phyloP scores from a whole-genome alignment of 768 basidiomycete species.

The Psilocybe azurescens region DNA sequence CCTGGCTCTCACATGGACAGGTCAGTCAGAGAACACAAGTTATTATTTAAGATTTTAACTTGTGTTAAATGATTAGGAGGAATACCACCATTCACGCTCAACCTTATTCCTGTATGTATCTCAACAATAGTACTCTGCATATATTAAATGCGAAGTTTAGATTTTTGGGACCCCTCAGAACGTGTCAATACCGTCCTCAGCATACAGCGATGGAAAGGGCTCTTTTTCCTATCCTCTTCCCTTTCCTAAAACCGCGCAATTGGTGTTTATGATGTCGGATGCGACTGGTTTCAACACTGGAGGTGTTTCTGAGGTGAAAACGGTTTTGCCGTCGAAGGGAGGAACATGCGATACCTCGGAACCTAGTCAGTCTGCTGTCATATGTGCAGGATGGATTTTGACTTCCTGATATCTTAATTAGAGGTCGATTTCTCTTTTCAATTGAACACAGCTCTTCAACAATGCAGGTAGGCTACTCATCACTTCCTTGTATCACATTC shows the following conservation, averaged over 20 bases:
- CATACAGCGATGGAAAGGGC: conserved; percentile 59
- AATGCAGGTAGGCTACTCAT: conserved; percentile 57
- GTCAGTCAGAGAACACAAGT: conserved; percentile 37
- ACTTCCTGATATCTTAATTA: conserved; percentile 16
- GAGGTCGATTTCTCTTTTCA: conserved; percentile 51
- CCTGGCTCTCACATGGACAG: conserved; percentile 66
- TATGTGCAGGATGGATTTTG: background rate
- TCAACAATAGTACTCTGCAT: conserved; percentile 30
- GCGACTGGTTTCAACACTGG: conserved; percentile 71
- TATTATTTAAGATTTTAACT: too few relatives aligned
- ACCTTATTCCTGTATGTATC: conserved; percentile 48
- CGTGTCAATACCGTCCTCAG: conserved; percentile 56
- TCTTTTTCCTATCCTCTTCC: conserved; percentile 54
- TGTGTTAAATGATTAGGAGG: conserved; percentile 50
- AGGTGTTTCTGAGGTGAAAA: conserved; percentile 55
- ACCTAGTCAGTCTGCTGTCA: conserved; percentile 36
- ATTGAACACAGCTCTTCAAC: conserved; percentile 56
- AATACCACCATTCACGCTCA: conserved; percentile 53
- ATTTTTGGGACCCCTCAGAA: conserved; percentile 58
- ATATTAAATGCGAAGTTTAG: conserved; percentile 34
- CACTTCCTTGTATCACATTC: conserved; percentile 7
- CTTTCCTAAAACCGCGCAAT: conserved; percentile 39
- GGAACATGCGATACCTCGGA: conserved; percentile 56
- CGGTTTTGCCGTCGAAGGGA: conserved; percentile 50
- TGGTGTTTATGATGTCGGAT: conserved; percentile 75